Evolutionary conservation across 1,284 basidiomycete genomes (phyloP), one percentile per base, ranked within the genome.

Genomic region (Ceratobasidium sp.): DNA sequence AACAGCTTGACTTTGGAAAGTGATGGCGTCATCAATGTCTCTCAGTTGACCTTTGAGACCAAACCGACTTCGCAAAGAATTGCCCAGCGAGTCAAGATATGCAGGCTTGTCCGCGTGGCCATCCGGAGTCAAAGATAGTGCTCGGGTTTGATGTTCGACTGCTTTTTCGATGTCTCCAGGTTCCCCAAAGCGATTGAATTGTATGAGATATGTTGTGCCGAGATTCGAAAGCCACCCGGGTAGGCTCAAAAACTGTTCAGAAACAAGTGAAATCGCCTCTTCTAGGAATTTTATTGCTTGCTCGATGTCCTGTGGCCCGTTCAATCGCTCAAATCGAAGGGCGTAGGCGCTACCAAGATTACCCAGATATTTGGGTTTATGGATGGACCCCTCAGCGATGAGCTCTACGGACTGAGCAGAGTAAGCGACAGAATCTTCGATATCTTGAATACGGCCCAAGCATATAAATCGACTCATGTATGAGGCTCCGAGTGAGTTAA

Each of bases 1-100:
- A 9, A 72, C 11, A 8, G 68, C 68, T 63, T 39, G 34, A 19
- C 16, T 53, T 29, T 24, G 37, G 37, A 19, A 61, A 13, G 11
- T 22, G 9, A 72, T 56, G 14, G 53, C 49, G 7, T 41, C 9
- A 9, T 72, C 68, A 34, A 72, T 51, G 24, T 72, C 68, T 6
- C 13, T n/a, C 4, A 61, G 24, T 11, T 72, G 11, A 14, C 54
- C 54, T 16, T 34, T 13, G n/a, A 16, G 56, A 4, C n/a, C 31
- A 24, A 34, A 72, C 24, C 68, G 68, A 5, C n/a, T 59, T 31
- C 7, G 27, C 7, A 72, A 51, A 9, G 53, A 37, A 22, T 22
- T 13, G 6, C 53, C 68, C 8, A 72, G 68, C 24, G 19, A 27
- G 24, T 22, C 31, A 14, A 72, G 43, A 19, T 31, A 13, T 3